Evolutionary conservation across 106 monocot species (phyloP), one percentile per base, ranked within the genome.

Genomic region (Phalaenopsis equestris): DNA sequence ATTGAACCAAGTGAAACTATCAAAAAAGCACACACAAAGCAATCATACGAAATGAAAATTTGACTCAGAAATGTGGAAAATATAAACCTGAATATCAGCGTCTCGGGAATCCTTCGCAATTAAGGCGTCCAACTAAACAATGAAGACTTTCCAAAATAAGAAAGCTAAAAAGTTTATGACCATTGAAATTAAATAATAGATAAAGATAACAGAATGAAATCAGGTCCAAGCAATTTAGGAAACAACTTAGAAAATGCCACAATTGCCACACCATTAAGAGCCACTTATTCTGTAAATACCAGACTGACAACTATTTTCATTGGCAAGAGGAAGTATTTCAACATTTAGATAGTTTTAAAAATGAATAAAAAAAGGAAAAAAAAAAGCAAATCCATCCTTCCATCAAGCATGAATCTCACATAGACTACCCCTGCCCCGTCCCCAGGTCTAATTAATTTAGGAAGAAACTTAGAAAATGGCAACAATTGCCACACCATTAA

Each of bases 71-170:
- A 70, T 61, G 6, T 4, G 49, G 42, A 75, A 67, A 16, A 6
- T 38, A 8, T 42, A 61, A 48, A 96, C 98, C 94, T 94, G 94
- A 88, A 94, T 84, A 80, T 98, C 98, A 68, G 75, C 67, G 19
- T 93, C 98, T 77, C 84, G 89, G 48, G 77, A 81, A 92, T 94
- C 89, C 80, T 94, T 94, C 37, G 87, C 80, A 82, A 94, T 80
- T 82, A 94, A 83, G 18, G 75, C 61, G 39, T 92, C 98, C 79
- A 98, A 80, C 98, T 98, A 89, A 78, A 85, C 86, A 72, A 76
- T 9, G 8, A 49, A 42, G 16, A 74, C 16, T 49, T 30, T 49
- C 11, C 21, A 76, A 39, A 37, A 5, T 18, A 16, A 58, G 58
- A n/a, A 24, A 76, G 57, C 10, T 70, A 4, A 24, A 37, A 3